phyloP scores from a whole-genome alignment of 345 rosid species.

The Noccaea bulbosa region DNA sequence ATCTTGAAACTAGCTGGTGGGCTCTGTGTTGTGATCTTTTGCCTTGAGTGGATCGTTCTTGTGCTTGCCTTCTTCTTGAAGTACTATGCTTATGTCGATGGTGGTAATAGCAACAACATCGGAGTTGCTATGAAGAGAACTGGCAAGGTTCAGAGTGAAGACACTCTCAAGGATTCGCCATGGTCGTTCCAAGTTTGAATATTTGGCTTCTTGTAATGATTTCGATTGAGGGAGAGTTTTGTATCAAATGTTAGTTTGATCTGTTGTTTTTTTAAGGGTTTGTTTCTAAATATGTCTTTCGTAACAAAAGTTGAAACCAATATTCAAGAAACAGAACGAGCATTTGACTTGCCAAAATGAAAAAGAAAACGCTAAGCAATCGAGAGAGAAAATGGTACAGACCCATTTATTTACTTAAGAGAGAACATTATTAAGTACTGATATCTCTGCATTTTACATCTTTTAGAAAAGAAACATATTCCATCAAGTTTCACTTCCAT shows the following conservation, averaged over 20 bases:
- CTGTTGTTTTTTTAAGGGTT: slow-evolving; percentile 14
- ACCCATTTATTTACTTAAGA: slow-evolving; percentile 3
- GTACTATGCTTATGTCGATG: slow-evolving; percentile 69
- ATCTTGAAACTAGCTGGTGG: slow-evolving; percentile 86
- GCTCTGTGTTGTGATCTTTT: slow-evolving; percentile 68
- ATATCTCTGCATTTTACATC: no score
- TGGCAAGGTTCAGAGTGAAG: slow-evolving; percentile 78
- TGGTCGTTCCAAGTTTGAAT: slow-evolving; percentile 77
- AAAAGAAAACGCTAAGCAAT: neutral
- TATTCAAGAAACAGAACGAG: neutral
- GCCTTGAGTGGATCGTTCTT: slow-evolving; percentile 87
- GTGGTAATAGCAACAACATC: slow-evolving; percentile 41
- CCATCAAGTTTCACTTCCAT: no score
- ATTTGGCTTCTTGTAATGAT: slow-evolving; percentile 11
- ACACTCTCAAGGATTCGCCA: slow-evolving; percentile 79
- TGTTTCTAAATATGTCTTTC: neutral
- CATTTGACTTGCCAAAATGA: neutral
- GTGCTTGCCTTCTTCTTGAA: slow-evolving; percentile 89
- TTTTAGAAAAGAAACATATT: no score
- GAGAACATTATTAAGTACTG: slow-evolving; percentile 11
- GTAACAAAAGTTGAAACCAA: neutral
- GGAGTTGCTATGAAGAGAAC: slow-evolving; percentile 51
- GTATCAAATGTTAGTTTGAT: slow-evolving; percentile 36
- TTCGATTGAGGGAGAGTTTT: neutral
- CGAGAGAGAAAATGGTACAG: neutral